Base-by-base conservation (phyloP, 306 rosid genomes). In the Cicer yamashitae region DNA sequence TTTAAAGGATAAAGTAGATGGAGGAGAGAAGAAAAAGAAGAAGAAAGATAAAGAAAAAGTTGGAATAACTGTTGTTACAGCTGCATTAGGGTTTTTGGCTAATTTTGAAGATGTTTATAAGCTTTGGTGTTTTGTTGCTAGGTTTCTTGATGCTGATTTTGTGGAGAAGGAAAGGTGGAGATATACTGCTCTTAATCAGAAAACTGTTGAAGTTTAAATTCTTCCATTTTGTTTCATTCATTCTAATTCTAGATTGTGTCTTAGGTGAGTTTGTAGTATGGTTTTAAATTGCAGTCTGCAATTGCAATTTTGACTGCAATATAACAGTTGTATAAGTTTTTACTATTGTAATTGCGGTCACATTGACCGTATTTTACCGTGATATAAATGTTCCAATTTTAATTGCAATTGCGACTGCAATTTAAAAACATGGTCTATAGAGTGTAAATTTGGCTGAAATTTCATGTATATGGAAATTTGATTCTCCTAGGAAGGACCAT, bases 111-210 rank as follows among this genome's bases (percentile, higher is more conserved):
- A 94, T 67, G 53, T 72, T 0, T 94, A 91, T 78, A 86, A 85
- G 81, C 93, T 94, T 30, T 94, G 98, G 98, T 87, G 84, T 18
- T 94, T 94, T 78, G 86, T 94, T 71, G 97, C 98, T 41, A 85
- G 82, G 83, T 94, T 94, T 74, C 88, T 94, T 77, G 97, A 91
- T 78, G 96, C 97, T 50, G 98, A 94, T 62, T 94, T 90, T 78
- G 96, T 94, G 61, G 97, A 94, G 84, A 94, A 94, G 77, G 98
- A 91, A 74, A 79, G 97, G 39, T 94, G 97, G 98, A 91, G 96
- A 88, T 94, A 94, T 8, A 89, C 91, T 51, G 88, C 93, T 77
- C 93, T 94, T 45, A 90, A 94, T 82, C 96, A 88, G 85, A 90
- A 80, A 67, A 89, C 89, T 3, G 22, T 90, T 75, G 96, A 94